Base-by-base conservation (phyloP, 2,329 filamentous ascomycete genomes). In the Teratosphaeria zuluensis region DNA sequence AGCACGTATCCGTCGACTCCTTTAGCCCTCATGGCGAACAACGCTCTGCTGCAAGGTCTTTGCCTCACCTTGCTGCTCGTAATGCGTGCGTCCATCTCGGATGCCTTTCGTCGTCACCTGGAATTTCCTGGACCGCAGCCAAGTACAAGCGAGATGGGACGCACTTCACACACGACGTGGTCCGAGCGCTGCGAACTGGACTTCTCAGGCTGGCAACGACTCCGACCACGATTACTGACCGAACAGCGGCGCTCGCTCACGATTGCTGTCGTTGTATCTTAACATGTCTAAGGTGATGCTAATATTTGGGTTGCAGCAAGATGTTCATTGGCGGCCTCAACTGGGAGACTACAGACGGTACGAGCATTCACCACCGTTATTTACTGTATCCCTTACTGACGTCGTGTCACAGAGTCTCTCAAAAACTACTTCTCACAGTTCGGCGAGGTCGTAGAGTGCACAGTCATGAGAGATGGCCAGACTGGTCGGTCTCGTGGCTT, bases 321-420 rank as follows among this genome's bases (percentile, higher is more conserved):
- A 99, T 99, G 94, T 99, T 99, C 69, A 99, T 99, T 75, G 94
- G 94, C 69, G 94, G 94, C 48, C 78, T 99, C 58, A 99, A 99
- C 73, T 99, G 94, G 94, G 94, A 99, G 76, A 99, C 94, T 16
- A 97, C 94, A 58, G 92, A 97, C 78, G 86, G 92, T 97, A 85
- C 82, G 91, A 77, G 38, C 59, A 32, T 42, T 31, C 46, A 52
- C 57, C 58, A 42, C 57, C 66, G 54, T 48, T 51, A 31, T 58
- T 61, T 60, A 38, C 4, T 16, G 4, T 14, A 19, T 24, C 5
- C 9, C n/a, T 21, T 56, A 64, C 71, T 75, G 66, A 75, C 66
- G 56, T 55, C 31, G 31, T 42, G 31, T 9, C 56, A 53, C 71
- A 99, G 94, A 99, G 80, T 97, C 94, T 7, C 82, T 99, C 31